Base-by-base conservation (phyloP, 2,329 filamentous ascomycete genomes). In the Metarhizium humberi region DNA sequence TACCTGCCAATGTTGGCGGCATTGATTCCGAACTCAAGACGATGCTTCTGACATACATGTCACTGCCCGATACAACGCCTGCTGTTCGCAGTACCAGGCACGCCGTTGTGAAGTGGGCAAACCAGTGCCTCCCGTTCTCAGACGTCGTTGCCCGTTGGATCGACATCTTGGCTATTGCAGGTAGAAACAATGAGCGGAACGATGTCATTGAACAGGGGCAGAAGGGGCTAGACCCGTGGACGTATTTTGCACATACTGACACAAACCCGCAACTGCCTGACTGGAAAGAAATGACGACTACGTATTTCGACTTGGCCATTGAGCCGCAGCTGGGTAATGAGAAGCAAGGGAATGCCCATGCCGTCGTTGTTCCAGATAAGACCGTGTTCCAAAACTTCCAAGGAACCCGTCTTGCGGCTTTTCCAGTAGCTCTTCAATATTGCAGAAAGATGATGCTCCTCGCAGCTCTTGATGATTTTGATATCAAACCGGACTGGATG, bases 201-300 rank as follows among this genome's bases (percentile, higher is more conserved):
- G 92, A 97, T 66, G 85, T 97, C 3, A 72, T 89, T 1, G 94
- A 99, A 66, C 92, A 97, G 72, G 94, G 91, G 2, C 85, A 84
- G 58, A 92, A 90, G 68, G 94, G 94, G 0, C 77, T 96, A 4
- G 90, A 96, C 63, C 81, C 82, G 13, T 80, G 78, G 78, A 78
- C 74, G 0, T 74, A 76, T 57, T 72, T 71, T 53, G 72, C 72
- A 25, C 74, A 79, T 45, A 71, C 74, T 45, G 73, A 69, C n/a
- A 64, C 64, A 40, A 70, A 69, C 45, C 66, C 72, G 3, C 47
- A 66, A 56, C 52, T 79, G 16, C 82, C 77, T 2, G 71, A 78
- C 57, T 85, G 77, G 82, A 71, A 66, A 51, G 72, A 75, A 56
- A 75, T 79, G 72, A 73, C 74, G 8, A 66, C 66, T 18, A 69